Evolutionary conservation across 1,139 yeast species (phyloP).

Genomic region (Saccharomyces pastorianus): DNA sequence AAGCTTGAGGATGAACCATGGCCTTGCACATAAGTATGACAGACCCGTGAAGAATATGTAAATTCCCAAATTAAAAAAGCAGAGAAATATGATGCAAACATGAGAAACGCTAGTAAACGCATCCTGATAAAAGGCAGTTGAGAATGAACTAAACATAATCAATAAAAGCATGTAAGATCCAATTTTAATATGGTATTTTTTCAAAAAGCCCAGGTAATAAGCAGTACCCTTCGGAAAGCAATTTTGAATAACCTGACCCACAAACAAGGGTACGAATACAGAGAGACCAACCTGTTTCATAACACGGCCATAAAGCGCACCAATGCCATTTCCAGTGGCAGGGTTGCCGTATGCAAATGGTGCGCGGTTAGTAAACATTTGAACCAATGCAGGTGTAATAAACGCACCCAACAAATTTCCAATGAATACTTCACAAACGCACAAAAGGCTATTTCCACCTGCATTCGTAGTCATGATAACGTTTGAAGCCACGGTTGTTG

Average conservation of each 20-base stretch:
- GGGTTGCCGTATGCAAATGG: conserved; percentile 81
- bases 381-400: conserved; percentile 75
- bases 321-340: conserved; percentile 45
- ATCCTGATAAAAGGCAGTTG: conserved; percentile 76
- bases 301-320: conserved; percentile 58
- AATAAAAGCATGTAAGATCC: conserved; percentile 71
- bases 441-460: conserved; percentile 69
- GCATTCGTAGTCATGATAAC: conserved; percentile 87
- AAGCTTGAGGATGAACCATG: conserved; percentile 41
- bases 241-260: conserved; percentile 79
- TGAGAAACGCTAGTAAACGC: conserved; percentile 69
- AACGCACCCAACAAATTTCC: conserved; percentile 84
- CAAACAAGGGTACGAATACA: conserved; percentile 74
- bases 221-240: conserved; percentile 55
- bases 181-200: conserved; percentile 57
- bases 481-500: conserved; percentile 84
- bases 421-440: conserved; percentile 75
- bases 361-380: conserved; percentile 49
- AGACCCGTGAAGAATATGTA: conserved; percentile 65
- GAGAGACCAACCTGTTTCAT: conserved; percentile 82
- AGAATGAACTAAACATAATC: conserved; percentile 78
- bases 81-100: conserved; percentile 61
- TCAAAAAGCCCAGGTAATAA: conserved; percentile 43
- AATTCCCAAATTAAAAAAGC: conserved; percentile 73
- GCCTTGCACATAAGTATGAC: conserved; percentile 54